Percentiles rank a stretch among this genome's conserved stretches.
Evolutionary conservation across 1,284 basidiomycete species (phyloP).

Genomic region (Puccinia hordei): DNA sequence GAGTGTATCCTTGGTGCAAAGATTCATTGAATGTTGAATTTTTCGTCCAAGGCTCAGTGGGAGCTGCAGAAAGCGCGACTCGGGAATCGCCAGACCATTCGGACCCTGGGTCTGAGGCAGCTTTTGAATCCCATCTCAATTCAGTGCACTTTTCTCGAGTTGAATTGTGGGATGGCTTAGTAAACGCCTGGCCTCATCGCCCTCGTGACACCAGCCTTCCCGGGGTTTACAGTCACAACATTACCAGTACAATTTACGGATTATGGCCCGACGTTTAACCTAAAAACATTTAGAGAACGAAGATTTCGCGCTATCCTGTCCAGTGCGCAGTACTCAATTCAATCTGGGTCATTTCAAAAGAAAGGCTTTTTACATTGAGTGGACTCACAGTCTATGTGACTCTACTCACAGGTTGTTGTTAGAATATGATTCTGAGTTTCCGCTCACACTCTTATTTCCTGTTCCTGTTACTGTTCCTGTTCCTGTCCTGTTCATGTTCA

Average conservation of each 20-base stretch:
- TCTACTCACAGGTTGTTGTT: too few relatives aligned
- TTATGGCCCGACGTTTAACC: slow-evolving; percentile 31
- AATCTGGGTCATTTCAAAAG: too few relatives aligned
- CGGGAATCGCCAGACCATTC: not conserved
- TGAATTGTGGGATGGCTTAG: slow-evolving; percentile 41
- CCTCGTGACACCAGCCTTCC: slow-evolving; percentile 25
- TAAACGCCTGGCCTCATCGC: slow-evolving; percentile 39
- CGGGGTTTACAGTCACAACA: slow-evolving; percentile 21
- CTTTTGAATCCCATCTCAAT: not conserved
- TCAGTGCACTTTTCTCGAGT: slow-evolving; percentile 25
- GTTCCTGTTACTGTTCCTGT: too few relatives aligned
- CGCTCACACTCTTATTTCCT: too few relatives aligned
- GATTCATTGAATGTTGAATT: slow-evolving; percentile 26
- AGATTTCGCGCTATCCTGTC: too few relatives aligned
- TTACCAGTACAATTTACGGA: slow-evolving; percentile 40
- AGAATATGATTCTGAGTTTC: too few relatives aligned
- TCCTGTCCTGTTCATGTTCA: too few relatives aligned
- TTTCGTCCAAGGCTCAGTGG: slow-evolving; percentile 9
- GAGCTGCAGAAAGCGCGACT: not conserved
- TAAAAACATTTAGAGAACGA: not conserved
- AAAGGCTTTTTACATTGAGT: too few relatives aligned
- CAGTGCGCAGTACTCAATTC: too few relatives aligned
- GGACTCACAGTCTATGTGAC: too few relatives aligned
- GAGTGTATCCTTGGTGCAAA: slow-evolving; percentile 54
- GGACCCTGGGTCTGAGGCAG: not conserved